These are phyloP conservation scores for Colletotrichum tofieldiae DNA, from an alignment of 2,329 filamentous ascomycete genomes.

Conservation along the genomic window DNA sequence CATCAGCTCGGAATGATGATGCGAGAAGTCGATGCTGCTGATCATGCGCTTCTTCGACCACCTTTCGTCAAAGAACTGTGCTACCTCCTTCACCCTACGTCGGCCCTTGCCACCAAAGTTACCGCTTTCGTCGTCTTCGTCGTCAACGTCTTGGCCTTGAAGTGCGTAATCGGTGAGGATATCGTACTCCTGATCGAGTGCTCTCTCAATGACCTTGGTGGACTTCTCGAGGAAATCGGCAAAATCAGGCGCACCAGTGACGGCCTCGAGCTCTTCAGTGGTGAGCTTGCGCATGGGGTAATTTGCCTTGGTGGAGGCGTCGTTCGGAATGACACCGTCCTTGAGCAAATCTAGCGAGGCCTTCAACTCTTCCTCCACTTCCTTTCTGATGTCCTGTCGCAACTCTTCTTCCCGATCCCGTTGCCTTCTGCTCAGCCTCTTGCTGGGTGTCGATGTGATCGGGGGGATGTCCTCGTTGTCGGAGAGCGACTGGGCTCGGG, in stretches of 20 bases:
- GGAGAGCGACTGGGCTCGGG: conserved; percentile 71
- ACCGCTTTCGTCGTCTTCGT: conserved; percentile 85
- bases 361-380: conserved; percentile 93
- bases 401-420: conserved; percentile 91
- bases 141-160: conserved; percentile 81
- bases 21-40: conserved; percentile 94
- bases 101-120: conserved; percentile 80
- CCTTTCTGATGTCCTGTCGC: conserved; percentile 84
- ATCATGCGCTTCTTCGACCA: conserved; percentile 99
- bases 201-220: conserved; percentile 96
- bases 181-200: conserved; percentile 96
- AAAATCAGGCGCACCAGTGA: conserved; percentile 94
- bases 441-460: conserved; percentile 73
- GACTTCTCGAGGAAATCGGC: conserved; percentile 95
- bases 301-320: conserved; percentile 63
- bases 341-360: conserved; percentile 75
- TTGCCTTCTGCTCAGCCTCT: conserved; percentile 84
- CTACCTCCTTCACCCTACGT: conserved; percentile 86
- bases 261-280: conserved; percentile 88
- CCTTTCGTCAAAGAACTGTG: conserved; percentile 93
- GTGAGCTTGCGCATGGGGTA: conserved; percentile 87
- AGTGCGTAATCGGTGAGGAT: conserved; percentile 95
- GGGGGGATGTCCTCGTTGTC: conserved; percentile 74
- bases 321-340: conserved; percentile 64
- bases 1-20: conserved; percentile 93